phyloP scores from a whole-genome alignment of 495 filamentous ascomycete species.

The Astrothelium macrocarpum region DNA sequence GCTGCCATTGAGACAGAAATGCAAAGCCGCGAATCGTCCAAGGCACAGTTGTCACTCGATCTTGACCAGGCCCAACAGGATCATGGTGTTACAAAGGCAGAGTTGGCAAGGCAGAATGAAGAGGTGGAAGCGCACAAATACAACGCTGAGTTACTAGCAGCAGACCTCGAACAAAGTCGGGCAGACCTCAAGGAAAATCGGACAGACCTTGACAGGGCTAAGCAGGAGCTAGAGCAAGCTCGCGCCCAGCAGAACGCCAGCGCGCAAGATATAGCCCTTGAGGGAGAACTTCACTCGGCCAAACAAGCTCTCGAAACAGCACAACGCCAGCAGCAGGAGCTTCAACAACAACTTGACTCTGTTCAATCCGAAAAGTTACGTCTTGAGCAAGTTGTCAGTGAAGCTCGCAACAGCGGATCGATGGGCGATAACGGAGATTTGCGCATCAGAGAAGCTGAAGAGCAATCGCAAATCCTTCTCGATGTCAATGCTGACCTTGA shows the following conservation, averaged over 20 bases:
- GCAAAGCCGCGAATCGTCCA: neutral
- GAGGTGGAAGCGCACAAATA: constrained; percentile 2
- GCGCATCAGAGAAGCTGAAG: neutral
- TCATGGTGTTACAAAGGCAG: neutral
- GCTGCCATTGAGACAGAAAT: neutral
- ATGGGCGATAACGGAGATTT: neutral
- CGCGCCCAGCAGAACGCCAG: neutral
- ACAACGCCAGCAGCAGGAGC: neutral
- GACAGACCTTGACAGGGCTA: neutral
- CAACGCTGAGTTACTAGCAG: neutral
- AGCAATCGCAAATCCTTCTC: neutral
- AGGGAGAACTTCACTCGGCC: neutral
- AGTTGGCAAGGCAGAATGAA: neutral
- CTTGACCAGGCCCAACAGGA: neutral
- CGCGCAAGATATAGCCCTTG: neutral
- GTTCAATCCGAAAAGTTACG: neutral
- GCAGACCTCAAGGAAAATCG: neutral
- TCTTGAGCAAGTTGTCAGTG: neutral
- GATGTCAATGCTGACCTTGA: constrained; percentile 3
- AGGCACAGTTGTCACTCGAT: neutral
- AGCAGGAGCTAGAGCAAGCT: neutral
- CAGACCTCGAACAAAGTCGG: neutral
- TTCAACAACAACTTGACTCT: neutral
- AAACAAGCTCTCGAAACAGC: neutral
- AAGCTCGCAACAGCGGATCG: neutral